Evolutionary conservation across 2,329 filamentous ascomycete species (phyloP).

Genomic region (Apiospora saccharicola): DNA sequence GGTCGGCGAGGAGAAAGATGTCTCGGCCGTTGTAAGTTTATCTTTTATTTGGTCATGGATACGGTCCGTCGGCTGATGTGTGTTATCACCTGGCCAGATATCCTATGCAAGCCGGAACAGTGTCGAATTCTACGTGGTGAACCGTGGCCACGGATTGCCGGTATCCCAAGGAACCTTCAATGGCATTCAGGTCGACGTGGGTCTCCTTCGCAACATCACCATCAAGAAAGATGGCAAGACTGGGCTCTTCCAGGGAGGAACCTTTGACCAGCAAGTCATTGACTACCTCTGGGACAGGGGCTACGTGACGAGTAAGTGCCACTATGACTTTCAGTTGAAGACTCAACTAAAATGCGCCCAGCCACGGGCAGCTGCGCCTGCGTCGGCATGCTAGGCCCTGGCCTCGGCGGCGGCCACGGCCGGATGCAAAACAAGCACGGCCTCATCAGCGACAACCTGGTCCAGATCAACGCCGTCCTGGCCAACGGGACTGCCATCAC

Average conservation of each 20-base stretch:
- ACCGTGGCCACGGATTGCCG: slow-evolving; percentile 49
- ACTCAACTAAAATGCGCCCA: neutral
- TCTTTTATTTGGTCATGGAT: too few relatives aligned
- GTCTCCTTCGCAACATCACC: slow-evolving; percentile 44
- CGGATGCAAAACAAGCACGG: slow-evolving; percentile 24
- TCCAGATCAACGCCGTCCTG: slow-evolving; percentile 25
- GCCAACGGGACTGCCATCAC: slow-evolving; percentile 25
- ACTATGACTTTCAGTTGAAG: neutral
- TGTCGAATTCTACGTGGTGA: slow-evolving; percentile 48
- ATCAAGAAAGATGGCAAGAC: slow-evolving; percentile 45
- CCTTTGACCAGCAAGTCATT: slow-evolving; percentile 45
- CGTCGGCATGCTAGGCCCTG: slow-evolving; percentile 14
- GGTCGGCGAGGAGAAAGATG: slow-evolving; percentile 55
- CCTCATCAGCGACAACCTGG: slow-evolving; percentile 24
- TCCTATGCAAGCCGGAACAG: slow-evolving; percentile 48
- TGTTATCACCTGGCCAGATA: slow-evolving; percentile 37
- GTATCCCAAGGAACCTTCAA: slow-evolving; percentile 46
- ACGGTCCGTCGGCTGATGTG: too few relatives aligned
- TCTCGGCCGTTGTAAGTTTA: slow-evolving; percentile 51
- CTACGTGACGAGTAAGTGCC: neutral
- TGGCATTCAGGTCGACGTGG: slow-evolving; percentile 51
- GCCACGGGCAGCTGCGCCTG: neutral
- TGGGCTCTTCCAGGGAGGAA: slow-evolving; percentile 49
- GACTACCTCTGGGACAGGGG: slow-evolving; percentile 48
- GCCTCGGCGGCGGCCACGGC: slow-evolving; percentile 26